Conservation (phyloP, 1,284 basidiomycete species). For the Pisolithus thermaeus region DNA sequence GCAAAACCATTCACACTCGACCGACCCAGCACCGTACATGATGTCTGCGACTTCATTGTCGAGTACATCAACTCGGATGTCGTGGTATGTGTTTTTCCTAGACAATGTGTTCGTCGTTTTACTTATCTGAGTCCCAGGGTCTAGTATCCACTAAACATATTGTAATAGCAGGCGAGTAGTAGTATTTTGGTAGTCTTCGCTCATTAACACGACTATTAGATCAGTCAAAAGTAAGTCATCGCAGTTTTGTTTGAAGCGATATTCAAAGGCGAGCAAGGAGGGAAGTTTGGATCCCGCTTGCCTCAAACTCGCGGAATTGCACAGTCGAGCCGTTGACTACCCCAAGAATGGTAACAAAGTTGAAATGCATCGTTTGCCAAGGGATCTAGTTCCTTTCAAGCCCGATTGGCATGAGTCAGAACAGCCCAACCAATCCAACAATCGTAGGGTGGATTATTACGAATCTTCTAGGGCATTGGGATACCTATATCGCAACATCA, state of each 20-base stretch:
- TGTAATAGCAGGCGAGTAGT: slow-evolving; percentile 53
- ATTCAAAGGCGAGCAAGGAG: slow-evolving; percentile 31
- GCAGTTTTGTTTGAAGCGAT: slow-evolving; percentile 2
- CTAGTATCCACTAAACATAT: slow-evolving; percentile 65
- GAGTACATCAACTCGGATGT: slow-evolving; percentile 80
- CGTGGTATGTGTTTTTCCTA: slow-evolving; percentile 36
- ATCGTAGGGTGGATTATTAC: slow-evolving; percentile 63
- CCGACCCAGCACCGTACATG: slow-evolving; percentile 57
- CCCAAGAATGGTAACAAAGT: slow-evolving; percentile 67
- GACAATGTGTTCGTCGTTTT: neutral
- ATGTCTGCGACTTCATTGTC: slow-evolving; percentile 77
- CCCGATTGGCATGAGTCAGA: slow-evolving; percentile 76
- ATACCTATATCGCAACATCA: slow-evolving; percentile 57
- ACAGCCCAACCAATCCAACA: slow-evolving; percentile 45
- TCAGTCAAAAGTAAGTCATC: slow-evolving; percentile 51
- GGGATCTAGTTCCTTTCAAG: slow-evolving; percentile 53
- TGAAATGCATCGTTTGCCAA: slow-evolving; percentile 44
- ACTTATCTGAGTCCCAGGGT: slow-evolving; percentile 38
- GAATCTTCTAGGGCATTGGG: slow-evolving; percentile 63
- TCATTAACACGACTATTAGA: slow-evolving; percentile 32
- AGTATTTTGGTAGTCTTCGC: neutral
- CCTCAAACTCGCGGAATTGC: slow-evolving; percentile 57
- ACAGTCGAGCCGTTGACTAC: slow-evolving; percentile 68
- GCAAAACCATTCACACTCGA: slow-evolving; percentile 39
- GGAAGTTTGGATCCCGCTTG: slow-evolving; percentile 66